phyloP scores from a whole-genome alignment of 2,329 filamentous ascomycete species.

The Hypomyces perniciosus region DNA sequence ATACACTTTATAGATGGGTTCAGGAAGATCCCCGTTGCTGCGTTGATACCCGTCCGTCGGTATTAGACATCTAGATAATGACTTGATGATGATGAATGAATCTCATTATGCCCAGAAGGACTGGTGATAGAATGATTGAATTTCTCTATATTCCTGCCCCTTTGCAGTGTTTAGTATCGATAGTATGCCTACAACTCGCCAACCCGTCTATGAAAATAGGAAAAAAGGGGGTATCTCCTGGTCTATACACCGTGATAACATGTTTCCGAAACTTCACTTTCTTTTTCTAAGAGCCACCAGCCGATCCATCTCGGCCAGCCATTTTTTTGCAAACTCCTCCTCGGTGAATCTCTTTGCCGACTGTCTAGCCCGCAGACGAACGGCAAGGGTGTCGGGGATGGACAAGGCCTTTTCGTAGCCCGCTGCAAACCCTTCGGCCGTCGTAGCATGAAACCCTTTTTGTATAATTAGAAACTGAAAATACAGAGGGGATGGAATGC shows the following conservation, averaged over 20 bases:
- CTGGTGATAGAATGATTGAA: conserved; percentile 1
- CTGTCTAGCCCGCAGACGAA: conserved; percentile 67
- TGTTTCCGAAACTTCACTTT: neutral
- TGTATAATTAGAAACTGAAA: neutral
- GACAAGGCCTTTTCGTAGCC: conserved; percentile 73
- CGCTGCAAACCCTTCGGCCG: conserved; percentile 69
- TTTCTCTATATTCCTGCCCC: neutral
- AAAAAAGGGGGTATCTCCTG: conserved; percentile 31
- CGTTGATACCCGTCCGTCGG: neutral
- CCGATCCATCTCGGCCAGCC: conserved; percentile 68
- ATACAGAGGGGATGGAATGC: neutral
- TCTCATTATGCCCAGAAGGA: neutral
- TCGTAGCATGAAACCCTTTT: conserved; percentile 78
- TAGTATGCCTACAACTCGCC: neutral
- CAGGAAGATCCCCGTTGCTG: neutral
- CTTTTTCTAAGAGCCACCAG: conserved; percentile 49
- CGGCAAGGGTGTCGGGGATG: conserved; percentile 64
- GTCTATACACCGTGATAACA: conserved; percentile 24
- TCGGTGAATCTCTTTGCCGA: conserved; percentile 85
- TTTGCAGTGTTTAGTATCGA: neutral
- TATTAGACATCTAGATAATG: too few species aligned
- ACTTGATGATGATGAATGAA: too few species aligned
- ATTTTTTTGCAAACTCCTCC: conserved; percentile 73
- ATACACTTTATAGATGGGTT: conserved; percentile 35
- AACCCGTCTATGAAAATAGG: conserved; percentile 5